phyloP scores from a whole-genome alignment of 2,329 filamentous ascomycete genomes.

The Calonectria leucothoes region DNA sequence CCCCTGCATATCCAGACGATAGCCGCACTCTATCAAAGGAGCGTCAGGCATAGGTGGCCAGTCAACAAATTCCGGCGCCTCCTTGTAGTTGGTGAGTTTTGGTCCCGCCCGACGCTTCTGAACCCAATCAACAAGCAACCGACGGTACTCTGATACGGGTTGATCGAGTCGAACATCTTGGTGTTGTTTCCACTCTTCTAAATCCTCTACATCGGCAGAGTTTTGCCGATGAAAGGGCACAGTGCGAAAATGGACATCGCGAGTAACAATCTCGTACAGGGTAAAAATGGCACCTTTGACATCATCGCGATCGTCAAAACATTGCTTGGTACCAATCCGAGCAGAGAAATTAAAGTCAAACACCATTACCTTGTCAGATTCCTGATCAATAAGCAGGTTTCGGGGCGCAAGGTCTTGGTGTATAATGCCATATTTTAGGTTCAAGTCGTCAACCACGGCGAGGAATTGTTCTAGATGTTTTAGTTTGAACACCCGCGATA shows the following conservation, averaged over 20 bases:
- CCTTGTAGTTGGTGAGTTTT: conserved; percentile 18
- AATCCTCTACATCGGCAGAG: conserved; percentile 3
- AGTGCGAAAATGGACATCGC: conserved; percentile 39
- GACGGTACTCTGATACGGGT: conserved; percentile 43
- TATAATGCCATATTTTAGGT: conserved; percentile 49
- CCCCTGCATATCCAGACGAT: background rate
- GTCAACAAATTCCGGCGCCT: conserved; percentile 34
- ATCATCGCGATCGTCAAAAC: conserved; percentile 41
- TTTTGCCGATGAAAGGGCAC: conserved; percentile 37
- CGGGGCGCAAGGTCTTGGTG: conserved; percentile 53
- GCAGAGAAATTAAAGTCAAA: conserved; percentile 50
- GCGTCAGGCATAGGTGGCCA: conserved; percentile 30
- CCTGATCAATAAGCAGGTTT: conserved; percentile 51
- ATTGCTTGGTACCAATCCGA: conserved; percentile 31
- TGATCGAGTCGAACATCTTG: conserved; percentile 47
- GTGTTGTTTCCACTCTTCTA: conserved; percentile 46
- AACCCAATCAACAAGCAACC: conserved; percentile 41
- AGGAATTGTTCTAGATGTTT: conserved; percentile 50
- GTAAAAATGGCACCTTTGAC: conserved; percentile 49
- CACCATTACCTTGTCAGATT: conserved; percentile 46
- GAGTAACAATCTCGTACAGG: conserved; percentile 51
- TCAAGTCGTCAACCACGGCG: conserved; percentile 45
- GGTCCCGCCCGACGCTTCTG: conserved; percentile 2
- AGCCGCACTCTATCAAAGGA: background rate
- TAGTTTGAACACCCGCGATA: conserved; percentile 46